Percentiles rank a stretch among this genome's conserved stretches.
These are phyloP conservation scores for Fusarium austroafricanum DNA, from an alignment of 2,329 filamentous ascomycete species.

Conservation along the genomic window DNA sequence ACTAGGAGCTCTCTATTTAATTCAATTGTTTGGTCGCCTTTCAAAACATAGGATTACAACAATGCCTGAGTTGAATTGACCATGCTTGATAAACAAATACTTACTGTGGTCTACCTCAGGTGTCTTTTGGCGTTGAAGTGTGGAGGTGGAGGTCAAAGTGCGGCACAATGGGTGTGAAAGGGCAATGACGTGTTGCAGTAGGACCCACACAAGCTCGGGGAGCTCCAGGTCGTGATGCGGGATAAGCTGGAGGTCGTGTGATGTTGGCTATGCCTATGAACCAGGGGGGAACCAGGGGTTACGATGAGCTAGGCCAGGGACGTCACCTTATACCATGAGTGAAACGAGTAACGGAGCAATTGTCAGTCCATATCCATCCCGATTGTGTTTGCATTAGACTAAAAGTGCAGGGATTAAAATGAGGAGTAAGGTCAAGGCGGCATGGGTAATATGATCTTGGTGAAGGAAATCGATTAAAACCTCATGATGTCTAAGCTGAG, in stretches of 20 bases:
- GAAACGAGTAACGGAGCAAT: constrained; percentile 6
- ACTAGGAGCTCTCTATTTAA: constrained; percentile 47
- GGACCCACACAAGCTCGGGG: constrained; percentile 47
- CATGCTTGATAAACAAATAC: neutral
- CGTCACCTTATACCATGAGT: constrained; percentile 26
- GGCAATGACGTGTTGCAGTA: constrained; percentile 37
- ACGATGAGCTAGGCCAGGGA: constrained; percentile 8
- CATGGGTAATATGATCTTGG: constrained; percentile 6
- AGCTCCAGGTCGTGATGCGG: constrained; percentile 44
- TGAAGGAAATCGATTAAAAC: neutral
- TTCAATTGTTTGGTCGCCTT: constrained; percentile 38
- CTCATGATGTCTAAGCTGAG: constrained; percentile 7
- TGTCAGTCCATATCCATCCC: constrained; percentile 3
- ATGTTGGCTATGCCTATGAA: constrained; percentile 23
- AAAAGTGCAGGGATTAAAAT: neutral
- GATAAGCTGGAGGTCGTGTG: constrained; percentile 38
- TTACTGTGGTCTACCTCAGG: neutral
- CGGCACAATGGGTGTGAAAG: constrained; percentile 17
- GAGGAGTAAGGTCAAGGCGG: neutral
- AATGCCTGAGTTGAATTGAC: neutral
- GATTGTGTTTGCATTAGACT: neutral
- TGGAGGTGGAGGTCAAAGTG: constrained; percentile 41
- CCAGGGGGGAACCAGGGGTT: constrained; percentile 29
- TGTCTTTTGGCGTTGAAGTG: constrained; percentile 34
- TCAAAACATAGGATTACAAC: neutral